A percentile compares a stretch with the other conserved stretches of the same genome.
Evolutionary conservation across 2,329 filamentous ascomycete genomes (phyloP).

Genomic region (Claviceps sp.): DNA sequence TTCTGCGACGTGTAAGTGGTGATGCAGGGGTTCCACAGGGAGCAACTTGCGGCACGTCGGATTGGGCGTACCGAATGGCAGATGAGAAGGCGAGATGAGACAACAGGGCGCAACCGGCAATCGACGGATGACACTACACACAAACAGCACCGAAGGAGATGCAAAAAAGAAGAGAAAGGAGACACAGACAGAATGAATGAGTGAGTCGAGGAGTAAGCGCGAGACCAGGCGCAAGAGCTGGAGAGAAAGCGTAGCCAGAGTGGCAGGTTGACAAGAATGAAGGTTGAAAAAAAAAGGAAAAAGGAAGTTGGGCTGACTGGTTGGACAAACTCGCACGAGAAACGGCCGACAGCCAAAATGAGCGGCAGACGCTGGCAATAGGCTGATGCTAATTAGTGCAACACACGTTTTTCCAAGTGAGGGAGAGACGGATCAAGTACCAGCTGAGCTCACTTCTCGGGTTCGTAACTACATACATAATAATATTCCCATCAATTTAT

Average conservation of each 20-base stretch:
- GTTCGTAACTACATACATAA: background rate
- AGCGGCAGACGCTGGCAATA: background rate
- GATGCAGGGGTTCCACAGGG: conserved; percentile 3
- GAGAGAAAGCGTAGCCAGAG: background rate
- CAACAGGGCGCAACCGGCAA: background rate
- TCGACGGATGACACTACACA: background rate
- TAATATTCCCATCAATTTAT: background rate
- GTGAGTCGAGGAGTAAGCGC: background rate
- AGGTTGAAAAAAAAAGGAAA: background rate
- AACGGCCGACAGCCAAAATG: background rate
- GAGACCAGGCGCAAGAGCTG: background rate
- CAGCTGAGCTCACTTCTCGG: background rate
- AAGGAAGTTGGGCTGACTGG: background rate
- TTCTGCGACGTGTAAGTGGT: conserved; percentile 8
- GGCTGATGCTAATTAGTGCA: background rate
- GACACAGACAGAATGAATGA: background rate
- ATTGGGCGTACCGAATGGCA: background rate
- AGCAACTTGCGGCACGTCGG: background rate
- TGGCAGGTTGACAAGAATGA: background rate
- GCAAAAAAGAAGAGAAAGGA: background rate
- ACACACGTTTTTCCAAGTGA: background rate
- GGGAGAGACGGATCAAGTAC: background rate
- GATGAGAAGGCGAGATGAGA: background rate
- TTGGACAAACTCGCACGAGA: background rate
- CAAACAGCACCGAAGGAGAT: background rate